Base-by-base conservation (phyloP, 257 asterid genomes). In the Parsonsia alboflavescens region DNA sequence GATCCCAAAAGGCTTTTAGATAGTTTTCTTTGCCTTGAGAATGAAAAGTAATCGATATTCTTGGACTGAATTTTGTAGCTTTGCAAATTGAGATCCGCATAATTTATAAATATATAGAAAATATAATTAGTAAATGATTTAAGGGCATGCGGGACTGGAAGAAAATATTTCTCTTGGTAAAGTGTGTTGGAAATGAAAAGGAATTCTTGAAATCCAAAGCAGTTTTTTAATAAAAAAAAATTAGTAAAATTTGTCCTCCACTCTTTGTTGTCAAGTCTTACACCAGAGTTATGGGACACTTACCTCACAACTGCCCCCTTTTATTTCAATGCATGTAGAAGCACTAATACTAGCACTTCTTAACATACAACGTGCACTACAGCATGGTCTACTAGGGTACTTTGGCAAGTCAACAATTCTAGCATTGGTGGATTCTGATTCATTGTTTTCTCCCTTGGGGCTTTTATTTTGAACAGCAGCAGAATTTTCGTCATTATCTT, bases 311-410 rank as follows among this genome's bases (percentile, higher is more conserved):
- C 90, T 84, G 62, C 82, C 77, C 75, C 86, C 84, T 77, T 87
- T 85, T 39, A 92, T 87, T 62, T 91, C 96, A 49, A 93, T 67
- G 85, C 93, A 90, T 76, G 78, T 84, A 79, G 97, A 93, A 77
- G 95, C 90, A 80, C 94, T 90, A 79, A 93, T 87, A 77, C 97
- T 91, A 70, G 93, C 89, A 73, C 97, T 90, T 84, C 97, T 89
- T 33, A 88, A 82, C 61, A 93, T 52, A 86, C 96, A 91, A 15
- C 96, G 91, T 4, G 96, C 97, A 56, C 94, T 89, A 83, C 74
- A 90, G 89, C 87, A 78, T 65, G 90, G 77, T 82, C 77, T 86
- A 74, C 82, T 83, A 64, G 80, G 79, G 69, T 75, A 87, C 77
- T 81, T 86, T 74, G 78, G 86, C 61, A 68, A 76, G 70, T 79